Percentiles rank a stretch among this genome's conserved stretches.
Conservation (phyloP, 495 filamentous ascomycete species). For the Gamarada debralockiae region DNA sequence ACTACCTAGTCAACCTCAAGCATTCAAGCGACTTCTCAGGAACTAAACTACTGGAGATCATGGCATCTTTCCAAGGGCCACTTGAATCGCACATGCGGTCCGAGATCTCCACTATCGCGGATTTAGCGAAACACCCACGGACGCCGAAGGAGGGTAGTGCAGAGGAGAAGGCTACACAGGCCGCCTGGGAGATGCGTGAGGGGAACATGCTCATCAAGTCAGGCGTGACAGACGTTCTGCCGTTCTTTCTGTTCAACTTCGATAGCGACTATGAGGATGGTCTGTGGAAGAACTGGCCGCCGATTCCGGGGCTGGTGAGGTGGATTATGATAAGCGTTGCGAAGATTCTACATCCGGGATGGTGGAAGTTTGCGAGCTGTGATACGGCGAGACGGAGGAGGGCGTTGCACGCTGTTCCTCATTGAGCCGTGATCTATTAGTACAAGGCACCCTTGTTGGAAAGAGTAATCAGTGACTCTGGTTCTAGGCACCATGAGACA, state of each 20-base stretch:
- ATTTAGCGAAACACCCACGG: conserved; percentile 39
- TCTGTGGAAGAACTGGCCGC: conserved; percentile 37
- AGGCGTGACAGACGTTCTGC: conserved; percentile 44
- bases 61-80: conserved; percentile 40
- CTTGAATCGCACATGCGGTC: conserved; percentile 50
- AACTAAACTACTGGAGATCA: conserved; percentile 40
- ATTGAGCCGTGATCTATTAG: no score
- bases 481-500: no score
- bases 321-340: conserved; percentile 17
- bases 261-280: conserved; percentile 52
- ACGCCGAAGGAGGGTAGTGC: conserved; percentile 40
- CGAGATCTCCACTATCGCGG: conserved; percentile 49
- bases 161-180: conserved; percentile 31
- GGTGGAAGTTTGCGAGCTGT: conserved; percentile 37
- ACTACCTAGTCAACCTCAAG: conserved; percentile 38
- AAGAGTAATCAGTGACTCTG: no score
- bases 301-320: conserved; percentile 26
- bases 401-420: conserved; percentile 24
- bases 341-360: conserved; percentile 6
- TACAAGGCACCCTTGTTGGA: no score
- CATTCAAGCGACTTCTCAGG: conserved; percentile 36
- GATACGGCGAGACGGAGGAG: conserved; percentile 29
- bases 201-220: conserved; percentile 48
- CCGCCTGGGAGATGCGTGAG: conserved; percentile 40
- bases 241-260: conserved; percentile 54